Evolutionary conservation across 495 filamentous ascomycete genomes (phyloP).

Genomic region (Astrothelium macrocarpum): DNA sequence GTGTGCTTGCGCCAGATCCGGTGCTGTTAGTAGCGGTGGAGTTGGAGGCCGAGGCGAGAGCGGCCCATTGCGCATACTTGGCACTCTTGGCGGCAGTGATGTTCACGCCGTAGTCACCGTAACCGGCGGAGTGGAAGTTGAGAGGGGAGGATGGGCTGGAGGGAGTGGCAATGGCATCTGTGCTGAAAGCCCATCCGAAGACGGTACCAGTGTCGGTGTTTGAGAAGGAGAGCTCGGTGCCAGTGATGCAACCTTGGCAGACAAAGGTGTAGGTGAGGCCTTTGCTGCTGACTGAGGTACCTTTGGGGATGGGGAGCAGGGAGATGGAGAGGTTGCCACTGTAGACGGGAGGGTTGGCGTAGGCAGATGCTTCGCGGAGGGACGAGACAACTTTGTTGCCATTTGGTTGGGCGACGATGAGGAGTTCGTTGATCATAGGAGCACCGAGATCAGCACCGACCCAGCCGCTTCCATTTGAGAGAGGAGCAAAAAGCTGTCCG

Average conservation of each 20-base stretch:
- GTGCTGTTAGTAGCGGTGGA: not conserved
- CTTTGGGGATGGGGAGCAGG: conserved; percentile 2
- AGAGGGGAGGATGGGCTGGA: not conserved
- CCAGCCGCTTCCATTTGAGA: conserved; percentile 23
- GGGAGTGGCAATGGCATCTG: not conserved
- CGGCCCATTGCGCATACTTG: not conserved
- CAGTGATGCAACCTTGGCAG: conserved; percentile 2
- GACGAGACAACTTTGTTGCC: not conserved
- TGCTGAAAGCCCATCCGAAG: conserved; percentile 1
- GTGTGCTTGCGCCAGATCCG: not conserved
- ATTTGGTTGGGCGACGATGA: not conserved
- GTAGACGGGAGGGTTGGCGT: not conserved
- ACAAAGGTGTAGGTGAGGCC: not conserved
- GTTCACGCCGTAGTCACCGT: not conserved
- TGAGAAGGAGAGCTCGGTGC: not conserved
- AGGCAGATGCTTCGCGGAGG: not conserved
- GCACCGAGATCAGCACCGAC: conserved; percentile 13
- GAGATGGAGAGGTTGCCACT: not conserved
- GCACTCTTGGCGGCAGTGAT: not conserved
- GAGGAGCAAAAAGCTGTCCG: conserved; percentile 24
- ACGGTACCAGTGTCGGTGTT: not conserved
- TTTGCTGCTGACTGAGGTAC: not conserved
- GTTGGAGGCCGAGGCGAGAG: not conserved
- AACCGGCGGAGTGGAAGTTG: not conserved
- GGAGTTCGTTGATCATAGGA: not conserved